phyloP scores from a whole-genome alignment of 352 stramenopile genomes.

The Thraustotheca clavata region DNA sequence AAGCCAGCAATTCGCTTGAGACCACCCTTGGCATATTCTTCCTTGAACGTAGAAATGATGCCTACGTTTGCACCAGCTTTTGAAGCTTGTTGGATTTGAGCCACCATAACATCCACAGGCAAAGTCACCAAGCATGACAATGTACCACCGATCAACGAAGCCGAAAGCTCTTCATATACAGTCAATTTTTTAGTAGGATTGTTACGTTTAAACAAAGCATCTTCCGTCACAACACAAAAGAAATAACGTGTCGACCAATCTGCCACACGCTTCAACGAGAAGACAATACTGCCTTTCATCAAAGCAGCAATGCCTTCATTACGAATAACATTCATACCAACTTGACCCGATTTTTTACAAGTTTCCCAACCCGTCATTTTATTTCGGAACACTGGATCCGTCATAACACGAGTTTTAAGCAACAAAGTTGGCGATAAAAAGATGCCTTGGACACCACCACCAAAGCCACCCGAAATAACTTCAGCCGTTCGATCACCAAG shows the following conservation, averaged over 20 bases:
- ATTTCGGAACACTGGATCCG: slow-evolving; percentile 85
- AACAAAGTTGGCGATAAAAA: slow-evolving; percentile 88
- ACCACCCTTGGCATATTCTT: slow-evolving; percentile 64
- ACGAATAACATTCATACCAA: slow-evolving; percentile 86
- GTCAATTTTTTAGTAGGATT: slow-evolving; percentile 55
- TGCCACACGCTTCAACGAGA: slow-evolving; percentile 88
- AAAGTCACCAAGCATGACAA: slow-evolving; percentile 75
- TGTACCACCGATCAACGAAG: slow-evolving; percentile 78
- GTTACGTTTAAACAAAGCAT: slow-evolving; percentile 60
- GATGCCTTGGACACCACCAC: slow-evolving; percentile 89
- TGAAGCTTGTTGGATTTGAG: slow-evolving; percentile 89
- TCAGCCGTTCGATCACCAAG: slow-evolving; percentile 54
- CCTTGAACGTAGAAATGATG: slow-evolving; percentile 59
- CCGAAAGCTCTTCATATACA: slow-evolving; percentile 60
- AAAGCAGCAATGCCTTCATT: slow-evolving; percentile 79
- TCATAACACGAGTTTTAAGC: slow-evolving; percentile 94
- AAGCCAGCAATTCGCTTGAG: slow-evolving; percentile 74
- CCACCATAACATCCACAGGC: slow-evolving; percentile 89
- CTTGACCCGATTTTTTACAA: slow-evolving; percentile 59
- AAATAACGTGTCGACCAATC: slow-evolving; percentile 91
- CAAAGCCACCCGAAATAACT: slow-evolving; percentile 81
- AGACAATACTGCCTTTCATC: slow-evolving; percentile 89
- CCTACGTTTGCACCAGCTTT: slow-evolving; percentile 80
- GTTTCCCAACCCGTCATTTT: slow-evolving; percentile 85
- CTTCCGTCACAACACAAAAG: slow-evolving; percentile 84